Conservation (phyloP, 306 rosid species). For the Dryas alaskensis region DNA sequence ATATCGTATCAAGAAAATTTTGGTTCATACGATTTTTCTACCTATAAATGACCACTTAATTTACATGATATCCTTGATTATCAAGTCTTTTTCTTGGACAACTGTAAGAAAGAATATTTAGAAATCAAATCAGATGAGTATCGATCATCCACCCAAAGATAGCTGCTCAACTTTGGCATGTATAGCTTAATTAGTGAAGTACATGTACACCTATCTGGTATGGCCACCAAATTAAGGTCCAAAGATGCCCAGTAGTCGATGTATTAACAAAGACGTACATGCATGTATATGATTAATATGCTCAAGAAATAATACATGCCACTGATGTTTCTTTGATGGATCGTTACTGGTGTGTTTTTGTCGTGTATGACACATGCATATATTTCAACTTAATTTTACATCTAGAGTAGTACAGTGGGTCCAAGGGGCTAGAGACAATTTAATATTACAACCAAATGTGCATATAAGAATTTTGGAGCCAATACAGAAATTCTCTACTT, state of each 20-base stretch:
- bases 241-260: not conserved
- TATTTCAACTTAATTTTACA: not conserved
- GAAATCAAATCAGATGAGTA: not conserved
- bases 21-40: not conserved
- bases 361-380: not conserved
- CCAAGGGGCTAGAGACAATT: not conserved
- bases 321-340: not conserved
- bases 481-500: too few relatives aligned
- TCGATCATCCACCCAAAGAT: not conserved
- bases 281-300: not conserved
- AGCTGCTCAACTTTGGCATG: constrained; percentile 14
- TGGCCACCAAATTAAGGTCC: too few relatives aligned
- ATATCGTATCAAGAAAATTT: not conserved
- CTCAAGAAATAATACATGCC: not conserved
- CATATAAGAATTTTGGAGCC: too few relatives aligned
- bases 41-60: not conserved
- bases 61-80: constrained; percentile 10
- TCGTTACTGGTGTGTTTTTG: not conserved
- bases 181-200: too few relatives aligned
- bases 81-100: constrained; percentile 23
- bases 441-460: not conserved
- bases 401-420: too few relatives aligned
- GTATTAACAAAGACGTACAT: not conserved
- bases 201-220: too few relatives aligned
- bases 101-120: not conserved